Conservation (phyloP, 148 eudicot genomes). For the Persicaria maculosa region DNA sequence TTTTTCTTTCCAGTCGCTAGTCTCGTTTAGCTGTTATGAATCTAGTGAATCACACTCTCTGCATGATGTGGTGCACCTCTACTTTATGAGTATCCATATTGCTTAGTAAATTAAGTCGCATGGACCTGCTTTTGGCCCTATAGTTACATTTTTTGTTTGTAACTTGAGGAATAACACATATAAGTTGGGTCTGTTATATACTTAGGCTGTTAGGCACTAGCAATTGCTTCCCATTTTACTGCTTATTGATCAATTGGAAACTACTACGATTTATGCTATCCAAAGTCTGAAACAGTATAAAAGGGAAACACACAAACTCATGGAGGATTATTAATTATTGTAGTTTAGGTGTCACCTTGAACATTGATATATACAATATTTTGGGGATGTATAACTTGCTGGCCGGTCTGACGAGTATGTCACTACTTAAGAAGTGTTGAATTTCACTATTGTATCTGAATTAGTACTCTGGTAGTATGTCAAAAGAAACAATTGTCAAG, state of each 20-base stretch:
- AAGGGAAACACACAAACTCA: neutral
- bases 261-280: neutral
- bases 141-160: neutral
- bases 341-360: neutral
- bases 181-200: neutral
- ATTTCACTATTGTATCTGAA: neutral
- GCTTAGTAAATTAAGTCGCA: neutral
- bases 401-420: neutral
- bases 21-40: neutral
- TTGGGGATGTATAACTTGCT: neutral
- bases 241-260: neutral
- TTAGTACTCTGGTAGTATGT: neutral
- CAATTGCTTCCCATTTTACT: too few relatives aligned
- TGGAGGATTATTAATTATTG: neutral
- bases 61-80: constrained; percentile 1
- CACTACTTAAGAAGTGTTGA: neutral
- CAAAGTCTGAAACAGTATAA: neutral
- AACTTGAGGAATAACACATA: neutral
- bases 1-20: neutral
- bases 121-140: constrained; percentile 2
- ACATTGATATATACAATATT: neutral
- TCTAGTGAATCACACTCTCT: neutral
- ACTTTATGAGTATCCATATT: neutral
- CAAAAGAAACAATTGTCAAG: neutral
- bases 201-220: too few relatives aligned